These are phyloP conservation scores for Lichenothelia convexa DNA, from an alignment of 495 filamentous ascomycete species.

Conservation along the genomic window DNA sequence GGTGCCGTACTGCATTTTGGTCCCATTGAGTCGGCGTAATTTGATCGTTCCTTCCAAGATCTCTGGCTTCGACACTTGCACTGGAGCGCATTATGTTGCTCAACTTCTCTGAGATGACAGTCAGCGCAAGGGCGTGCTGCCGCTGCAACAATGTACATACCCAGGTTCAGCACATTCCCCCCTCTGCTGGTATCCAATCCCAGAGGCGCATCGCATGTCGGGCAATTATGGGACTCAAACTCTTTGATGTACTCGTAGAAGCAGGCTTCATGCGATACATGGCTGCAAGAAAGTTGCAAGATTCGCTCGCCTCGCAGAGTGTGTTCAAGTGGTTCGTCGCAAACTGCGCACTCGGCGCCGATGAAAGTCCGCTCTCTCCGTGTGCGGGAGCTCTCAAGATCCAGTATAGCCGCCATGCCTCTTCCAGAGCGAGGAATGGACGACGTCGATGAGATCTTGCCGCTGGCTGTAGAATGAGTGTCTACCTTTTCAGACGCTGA, in stretches of 20 bases:
- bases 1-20: slow-evolving; percentile 28
- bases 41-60: slow-evolving; percentile 23
- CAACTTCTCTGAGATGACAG: slow-evolving; percentile 64
- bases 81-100: slow-evolving; percentile 84
- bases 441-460: background rate
- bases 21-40: slow-evolving; percentile 46
- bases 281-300: slow-evolving; percentile 85
- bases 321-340: slow-evolving; percentile 93
- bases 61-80: slow-evolving; percentile 46
- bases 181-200: slow-evolving; percentile 89
- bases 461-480: no score
- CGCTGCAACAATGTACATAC: slow-evolving; percentile 28
- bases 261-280: slow-evolving; percentile 95
- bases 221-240: slow-evolving; percentile 87
- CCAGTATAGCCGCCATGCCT: slow-evolving; percentile 54
- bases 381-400: slow-evolving; percentile 60
- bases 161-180: slow-evolving; percentile 85
- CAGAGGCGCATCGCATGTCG: slow-evolving; percentile 81
- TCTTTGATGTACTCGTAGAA: slow-evolving; percentile 98
- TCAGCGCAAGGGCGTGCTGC: background rate
- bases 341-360: slow-evolving; percentile 85
- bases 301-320: slow-evolving; percentile 89
- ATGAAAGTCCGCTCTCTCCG: slow-evolving; percentile 90
- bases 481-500: no score
- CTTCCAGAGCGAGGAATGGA: slow-evolving; percentile 25